A percentile compares a stretch with the other conserved stretches of the same genome.
Conservation (phyloP, 2,329 filamentous ascomycete genomes). For the Pseudonectria foliicola region DNA sequence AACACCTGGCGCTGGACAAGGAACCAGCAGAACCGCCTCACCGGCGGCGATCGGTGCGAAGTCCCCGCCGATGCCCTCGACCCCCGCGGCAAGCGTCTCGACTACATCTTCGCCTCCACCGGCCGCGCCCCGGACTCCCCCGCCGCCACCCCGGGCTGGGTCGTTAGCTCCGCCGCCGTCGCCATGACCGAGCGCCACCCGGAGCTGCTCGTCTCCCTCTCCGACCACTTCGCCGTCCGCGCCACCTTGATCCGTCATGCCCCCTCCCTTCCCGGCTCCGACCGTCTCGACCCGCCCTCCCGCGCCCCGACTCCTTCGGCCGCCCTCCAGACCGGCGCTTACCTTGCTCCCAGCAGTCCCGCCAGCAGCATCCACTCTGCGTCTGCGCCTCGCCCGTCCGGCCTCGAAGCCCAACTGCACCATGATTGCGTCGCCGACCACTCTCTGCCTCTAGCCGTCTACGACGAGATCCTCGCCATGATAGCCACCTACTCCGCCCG, state of each 20-base stretch:
- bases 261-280: slow-evolving; percentile 12
- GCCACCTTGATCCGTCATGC: slow-evolving; percentile 57
- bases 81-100: slow-evolving; percentile 73
- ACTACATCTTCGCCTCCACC: slow-evolving; percentile 83
- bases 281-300: slow-evolving; percentile 6
- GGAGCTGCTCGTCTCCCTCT: slow-evolving; percentile 74
- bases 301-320: slow-evolving; percentile 15
- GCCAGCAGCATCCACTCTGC: slow-evolving; percentile 17
- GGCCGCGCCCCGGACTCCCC: slow-evolving; percentile 31
- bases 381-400: slow-evolving; percentile 13
- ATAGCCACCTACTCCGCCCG: slow-evolving; percentile 61
- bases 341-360: slow-evolving; percentile 16
- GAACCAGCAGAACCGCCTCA: slow-evolving; percentile 58
- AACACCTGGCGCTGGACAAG: slow-evolving; percentile 94
- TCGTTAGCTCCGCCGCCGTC: slow-evolving; percentile 62
- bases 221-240: slow-evolving; percentile 90
- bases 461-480: slow-evolving; percentile 65
- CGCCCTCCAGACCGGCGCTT: slow-evolving; percentile 20
- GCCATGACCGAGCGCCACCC: slow-evolving; percentile 79
- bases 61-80: slow-evolving; percentile 63
- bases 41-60: slow-evolving; percentile 46
- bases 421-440: slow-evolving; percentile 13
- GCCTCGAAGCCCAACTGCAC: slow-evolving; percentile 28
- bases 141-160: slow-evolving; percentile 45
- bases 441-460: slow-evolving; percentile 23